Evolutionary conservation across 768 basidiomycete species (phyloP).

Genomic region (Mrakia blollopis): DNA sequence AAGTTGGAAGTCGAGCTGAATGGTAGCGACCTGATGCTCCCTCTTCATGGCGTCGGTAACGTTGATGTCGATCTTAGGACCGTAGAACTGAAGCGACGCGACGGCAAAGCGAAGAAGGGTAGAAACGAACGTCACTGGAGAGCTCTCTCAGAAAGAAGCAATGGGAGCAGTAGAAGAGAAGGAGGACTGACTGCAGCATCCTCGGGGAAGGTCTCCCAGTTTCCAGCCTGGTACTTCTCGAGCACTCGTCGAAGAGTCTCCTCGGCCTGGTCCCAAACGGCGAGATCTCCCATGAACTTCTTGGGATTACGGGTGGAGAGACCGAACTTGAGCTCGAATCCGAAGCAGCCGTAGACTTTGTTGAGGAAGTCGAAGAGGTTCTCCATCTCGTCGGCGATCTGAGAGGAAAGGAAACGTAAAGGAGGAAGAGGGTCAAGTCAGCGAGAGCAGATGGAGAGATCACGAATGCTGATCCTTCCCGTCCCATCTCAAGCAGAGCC

Average conservation of each 20-base stretch:
- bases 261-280: constrained; percentile 88
- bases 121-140: no score
- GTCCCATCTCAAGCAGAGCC: neutral
- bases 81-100: constrained; percentile 62
- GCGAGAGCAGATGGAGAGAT: no score
- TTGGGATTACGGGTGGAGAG: constrained; percentile 89
- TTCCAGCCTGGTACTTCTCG: constrained; percentile 75
- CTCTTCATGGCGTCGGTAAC: constrained; percentile 86
- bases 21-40: constrained; percentile 97
- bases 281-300: constrained; percentile 80
- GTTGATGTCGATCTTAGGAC: constrained; percentile 97
- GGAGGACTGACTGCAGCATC: constrained; percentile 64
- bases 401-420: constrained; percentile 8
- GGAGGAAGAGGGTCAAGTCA: no score
- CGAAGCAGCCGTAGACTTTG: constrained; percentile 86
- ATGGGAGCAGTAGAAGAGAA: no score
- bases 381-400: constrained; percentile 83
- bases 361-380: constrained; percentile 92
- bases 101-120: neutral
- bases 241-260: constrained; percentile 53
- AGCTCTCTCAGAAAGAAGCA: neutral
- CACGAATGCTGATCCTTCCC: no score
- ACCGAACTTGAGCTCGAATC: constrained; percentile 88
- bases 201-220: constrained; percentile 89
- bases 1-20: constrained; percentile 97